Conservation (phyloP, 805 yeast genomes). For the Sugiyamaella valdiviana region DNA sequence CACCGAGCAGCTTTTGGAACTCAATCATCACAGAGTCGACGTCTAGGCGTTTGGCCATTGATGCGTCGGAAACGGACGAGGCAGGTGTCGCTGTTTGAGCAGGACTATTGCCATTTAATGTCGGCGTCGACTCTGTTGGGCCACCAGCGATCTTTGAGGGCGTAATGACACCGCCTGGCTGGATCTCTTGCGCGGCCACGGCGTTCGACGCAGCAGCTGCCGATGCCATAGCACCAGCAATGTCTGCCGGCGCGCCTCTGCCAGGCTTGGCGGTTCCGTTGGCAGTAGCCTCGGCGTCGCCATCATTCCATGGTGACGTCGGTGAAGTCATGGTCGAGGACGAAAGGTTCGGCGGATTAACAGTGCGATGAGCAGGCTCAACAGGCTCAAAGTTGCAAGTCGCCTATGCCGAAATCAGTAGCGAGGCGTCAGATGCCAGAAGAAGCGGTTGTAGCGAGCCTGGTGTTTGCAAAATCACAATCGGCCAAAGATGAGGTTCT, state of each 20-base stretch:
- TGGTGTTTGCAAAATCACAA: no score
- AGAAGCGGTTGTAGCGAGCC: no score
- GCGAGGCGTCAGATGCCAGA: no score
- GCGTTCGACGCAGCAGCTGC: neutral
- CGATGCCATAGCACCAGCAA: neutral
- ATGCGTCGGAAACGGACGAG: neutral
- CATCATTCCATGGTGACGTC: neutral
- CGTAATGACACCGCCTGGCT: neutral
- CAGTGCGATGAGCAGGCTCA: no score
- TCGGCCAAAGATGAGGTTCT: no score
- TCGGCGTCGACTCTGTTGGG: neutral
- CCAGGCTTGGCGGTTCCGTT: neutral
- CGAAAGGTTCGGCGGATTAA: neutral
- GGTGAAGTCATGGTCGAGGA: neutral
- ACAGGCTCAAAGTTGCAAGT: no score
- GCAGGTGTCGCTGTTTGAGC: neutral
- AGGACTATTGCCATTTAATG: neutral
- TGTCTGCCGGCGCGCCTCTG: neutral
- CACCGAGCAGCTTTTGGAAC: conserved; percentile 66
- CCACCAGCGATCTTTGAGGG: neutral
- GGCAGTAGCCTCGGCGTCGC: neutral
- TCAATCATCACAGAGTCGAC: conserved; percentile 64
- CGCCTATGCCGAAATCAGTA: no score
- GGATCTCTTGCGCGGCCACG: neutral
- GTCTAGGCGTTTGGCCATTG: conserved; percentile 41